A percentile compares a stretch with the other conserved stretches of the same genome.
Conservation (phyloP, 1,284 basidiomycete species). For the Microbotryum lychnidis-dioicae region DNA sequence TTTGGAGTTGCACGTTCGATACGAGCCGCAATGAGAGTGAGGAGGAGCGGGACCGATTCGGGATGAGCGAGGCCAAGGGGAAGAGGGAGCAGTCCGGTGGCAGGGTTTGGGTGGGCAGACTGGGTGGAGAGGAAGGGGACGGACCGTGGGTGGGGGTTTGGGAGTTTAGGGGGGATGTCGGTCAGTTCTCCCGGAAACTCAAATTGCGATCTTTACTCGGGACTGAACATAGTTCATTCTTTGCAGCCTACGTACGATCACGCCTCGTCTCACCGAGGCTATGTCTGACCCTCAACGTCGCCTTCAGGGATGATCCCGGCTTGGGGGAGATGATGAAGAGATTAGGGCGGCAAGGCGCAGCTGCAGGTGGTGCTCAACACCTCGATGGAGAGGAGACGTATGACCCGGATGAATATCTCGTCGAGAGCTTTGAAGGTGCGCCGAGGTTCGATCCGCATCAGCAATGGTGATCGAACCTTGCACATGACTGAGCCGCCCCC, state of each 20-base stretch:
- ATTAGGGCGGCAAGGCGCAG: neutral
- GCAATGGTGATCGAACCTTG: no score
- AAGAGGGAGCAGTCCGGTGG: neutral
- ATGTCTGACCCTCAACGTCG: conserved; percentile 14
- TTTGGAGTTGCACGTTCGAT: conserved; percentile 7
- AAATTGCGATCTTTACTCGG: no score
- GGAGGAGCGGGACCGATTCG: neutral
- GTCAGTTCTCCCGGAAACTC: neutral
- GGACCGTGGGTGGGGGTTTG: conserved; percentile 19
- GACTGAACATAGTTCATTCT: neutral
- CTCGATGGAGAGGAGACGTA: neutral
- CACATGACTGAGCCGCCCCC: no score
- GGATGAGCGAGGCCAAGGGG: no score
- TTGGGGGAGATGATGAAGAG: conserved; percentile 2
- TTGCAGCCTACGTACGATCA: conserved; percentile 14
- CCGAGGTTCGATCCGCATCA: neutral
- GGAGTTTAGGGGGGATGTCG: conserved; percentile 9
- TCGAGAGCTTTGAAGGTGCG: conserved; percentile 19
- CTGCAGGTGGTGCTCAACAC: neutral
- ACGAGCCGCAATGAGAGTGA: neutral
- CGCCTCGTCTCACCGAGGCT: conserved; percentile 5
- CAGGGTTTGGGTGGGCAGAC: conserved; percentile 12
- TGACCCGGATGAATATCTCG: conserved; percentile 23
- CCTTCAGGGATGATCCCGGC: conserved; percentile 21
- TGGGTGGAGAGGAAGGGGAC: neutral